These are phyloP conservation scores for Celoporthe dispersa DNA, from an alignment of 2,329 filamentous ascomycete genomes.

Conservation along the genomic window DNA sequence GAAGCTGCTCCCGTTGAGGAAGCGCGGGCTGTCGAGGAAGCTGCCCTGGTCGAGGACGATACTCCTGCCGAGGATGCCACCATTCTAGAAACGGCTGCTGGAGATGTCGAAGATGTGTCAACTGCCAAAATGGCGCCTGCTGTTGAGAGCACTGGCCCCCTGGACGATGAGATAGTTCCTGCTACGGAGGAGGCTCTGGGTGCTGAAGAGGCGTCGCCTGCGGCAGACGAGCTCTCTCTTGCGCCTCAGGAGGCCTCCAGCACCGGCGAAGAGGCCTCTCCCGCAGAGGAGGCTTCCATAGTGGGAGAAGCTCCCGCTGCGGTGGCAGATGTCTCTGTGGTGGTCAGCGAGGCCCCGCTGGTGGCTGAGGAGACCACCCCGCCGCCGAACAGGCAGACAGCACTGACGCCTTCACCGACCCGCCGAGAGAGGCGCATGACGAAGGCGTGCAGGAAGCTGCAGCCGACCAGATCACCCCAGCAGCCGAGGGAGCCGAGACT, in stretches of 20 bases:
- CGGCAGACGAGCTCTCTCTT: not conserved
- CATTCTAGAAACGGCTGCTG: not conserved
- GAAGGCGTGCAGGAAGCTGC: not conserved
- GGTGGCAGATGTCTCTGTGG: not conserved
- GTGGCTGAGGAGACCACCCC: not conserved
- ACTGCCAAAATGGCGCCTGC: not conserved
- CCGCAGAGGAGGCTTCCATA: not conserved
- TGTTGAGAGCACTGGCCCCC: not conserved
- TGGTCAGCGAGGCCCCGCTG: not conserved
- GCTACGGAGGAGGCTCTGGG: not conserved
- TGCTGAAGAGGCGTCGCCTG: not conserved
- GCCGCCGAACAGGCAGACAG: not conserved
- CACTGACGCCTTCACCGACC: not conserved
- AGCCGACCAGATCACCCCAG: conserved; percentile 30
- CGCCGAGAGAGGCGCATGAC: not conserved
- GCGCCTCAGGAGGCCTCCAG: not conserved
- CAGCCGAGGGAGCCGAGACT: conserved; percentile 33
- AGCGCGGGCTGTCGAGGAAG: too few species aligned
- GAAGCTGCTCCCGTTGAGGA: not conserved
- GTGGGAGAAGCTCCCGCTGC: too few species aligned
- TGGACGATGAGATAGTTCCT: not conserved
- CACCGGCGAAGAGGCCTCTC: not conserved
- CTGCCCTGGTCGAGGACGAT: not conserved
- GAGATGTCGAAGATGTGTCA: not conserved
- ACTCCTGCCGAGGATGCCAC: not conserved